Evolutionary conservation across 2,329 filamentous ascomycete species (phyloP), one percentile per base, ranked within the genome.

Genomic region (Dactylella cylindrospora): DNA sequence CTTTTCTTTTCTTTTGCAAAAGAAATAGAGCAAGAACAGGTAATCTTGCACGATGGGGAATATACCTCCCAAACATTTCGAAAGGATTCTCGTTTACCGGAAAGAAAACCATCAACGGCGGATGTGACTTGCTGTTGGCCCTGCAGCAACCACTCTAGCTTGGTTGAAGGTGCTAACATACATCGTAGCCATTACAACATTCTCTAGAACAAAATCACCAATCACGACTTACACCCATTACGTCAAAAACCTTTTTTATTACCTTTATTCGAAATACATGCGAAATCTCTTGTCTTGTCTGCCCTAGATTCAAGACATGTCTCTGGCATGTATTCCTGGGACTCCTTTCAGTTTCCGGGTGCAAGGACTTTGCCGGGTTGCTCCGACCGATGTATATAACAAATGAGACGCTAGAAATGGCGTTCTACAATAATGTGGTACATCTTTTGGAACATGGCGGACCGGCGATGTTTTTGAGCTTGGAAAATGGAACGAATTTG

Each of bases 201-300:
- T 23, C 15, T 25, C 36, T 20, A 39, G n/a, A n/a, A n/a, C n/a
- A n/a, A n/a, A 19, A 20, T 5, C 17, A 8, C 13, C 33, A 23
- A 22, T 13, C 19, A 10, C 8, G 26, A 19, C 12, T 12, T 20
- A 35, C 25, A 13, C 9, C 35, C 26, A 46, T 31, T 29, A 7
- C n/a, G 8, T 4, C 25, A 19, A 41, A 28, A 25, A 15, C 36
- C 25, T 38, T 35, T 44, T 19, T 29, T 20, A 17, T 40, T 40
- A n/a, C 19, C 35, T 13, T 40, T 9, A 19, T 9, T 23, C 43
- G 39, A 41, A 25, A 38, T 19, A 35, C 29, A 44, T 31, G 3
- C n/a, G n/a, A 39, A 22, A 22, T 62, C 45, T 40, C 23, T 54
- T 32, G 13, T 32, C 33, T 44, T 20, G 43, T 54, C 49, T 54